Percentiles rank a stretch among this genome's conserved stretches.
Evolutionary conservation across 129 eudicot species (phyloP).

Genomic region (Centella asiatica): DNA sequence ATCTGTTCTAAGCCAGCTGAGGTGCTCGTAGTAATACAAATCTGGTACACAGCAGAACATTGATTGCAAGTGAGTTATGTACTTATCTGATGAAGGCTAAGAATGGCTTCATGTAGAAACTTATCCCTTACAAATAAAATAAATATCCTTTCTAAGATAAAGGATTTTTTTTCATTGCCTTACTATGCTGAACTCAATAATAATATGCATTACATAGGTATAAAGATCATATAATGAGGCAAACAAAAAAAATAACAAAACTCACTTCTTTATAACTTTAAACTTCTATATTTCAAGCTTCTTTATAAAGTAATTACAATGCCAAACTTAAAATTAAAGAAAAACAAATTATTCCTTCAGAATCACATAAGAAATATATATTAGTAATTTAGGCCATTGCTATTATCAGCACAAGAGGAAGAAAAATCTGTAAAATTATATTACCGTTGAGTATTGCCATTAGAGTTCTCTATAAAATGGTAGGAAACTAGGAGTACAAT

Average conservation of each 20-base stretch:
- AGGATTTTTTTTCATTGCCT: background rate
- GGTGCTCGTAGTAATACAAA: slow-evolving; percentile 59
- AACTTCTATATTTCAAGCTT: too few species aligned
- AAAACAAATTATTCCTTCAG: too few species aligned
- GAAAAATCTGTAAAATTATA: too few species aligned
- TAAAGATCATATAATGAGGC: too few species aligned
- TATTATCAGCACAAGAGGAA: background rate
- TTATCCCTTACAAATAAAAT: background rate
- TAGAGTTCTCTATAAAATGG: too few species aligned
- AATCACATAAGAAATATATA: background rate
- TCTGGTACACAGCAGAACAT: slow-evolving; percentile 21
- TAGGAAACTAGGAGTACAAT: too few species aligned
- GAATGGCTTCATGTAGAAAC: background rate
- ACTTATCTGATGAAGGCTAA: background rate
- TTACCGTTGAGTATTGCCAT: too few species aligned
- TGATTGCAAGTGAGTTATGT: background rate
- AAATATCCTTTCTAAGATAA: background rate
- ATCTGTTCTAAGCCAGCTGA: slow-evolving; percentile 72
- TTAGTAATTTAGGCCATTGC: background rate
- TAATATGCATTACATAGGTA: background rate
- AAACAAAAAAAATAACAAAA: too few species aligned
- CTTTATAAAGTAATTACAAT: too few species aligned
- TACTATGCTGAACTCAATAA: background rate
- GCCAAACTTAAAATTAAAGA: too few species aligned
- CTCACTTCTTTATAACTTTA: too few species aligned